A percentile compares a stretch with the other conserved stretches of the same genome.
These are phyloP conservation scores for Harringtonia lauricola DNA, from an alignment of 2,329 filamentous ascomycete genomes.

Conservation along the genomic window DNA sequence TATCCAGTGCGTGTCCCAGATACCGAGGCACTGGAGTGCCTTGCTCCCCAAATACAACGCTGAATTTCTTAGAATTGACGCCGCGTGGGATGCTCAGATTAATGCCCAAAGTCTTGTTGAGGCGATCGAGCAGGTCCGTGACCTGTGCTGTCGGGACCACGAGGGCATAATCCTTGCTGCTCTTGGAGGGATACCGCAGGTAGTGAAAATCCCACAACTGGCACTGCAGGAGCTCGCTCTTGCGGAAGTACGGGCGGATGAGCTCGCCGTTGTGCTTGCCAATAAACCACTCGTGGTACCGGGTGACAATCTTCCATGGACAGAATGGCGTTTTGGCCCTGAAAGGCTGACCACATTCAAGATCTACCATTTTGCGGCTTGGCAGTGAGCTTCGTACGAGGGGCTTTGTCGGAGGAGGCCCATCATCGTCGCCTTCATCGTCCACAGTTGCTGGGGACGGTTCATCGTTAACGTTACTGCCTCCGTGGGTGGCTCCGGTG, in stretches of 20 bases:
- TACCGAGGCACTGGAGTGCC: conserved; percentile 56
- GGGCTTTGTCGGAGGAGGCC: too few relatives aligned
- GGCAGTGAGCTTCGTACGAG: too few relatives aligned
- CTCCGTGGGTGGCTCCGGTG: not conserved
- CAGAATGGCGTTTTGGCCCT: conserved; percentile 21
- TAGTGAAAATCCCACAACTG: conserved; percentile 70
- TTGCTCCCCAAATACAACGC: conserved; percentile 48
- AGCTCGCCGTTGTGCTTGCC: conserved; percentile 38
- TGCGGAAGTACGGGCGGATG: conserved; percentile 42
- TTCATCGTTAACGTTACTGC: not conserved
- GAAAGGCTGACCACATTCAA: not conserved
- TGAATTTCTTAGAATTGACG: conserved; percentile 41
- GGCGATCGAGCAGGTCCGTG: conserved; percentile 47
- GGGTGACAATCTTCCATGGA: conserved; percentile 40
- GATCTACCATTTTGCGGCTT: not conserved
- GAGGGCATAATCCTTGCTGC: conserved; percentile 37
- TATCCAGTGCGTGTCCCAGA: conserved; percentile 44
- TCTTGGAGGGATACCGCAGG: conserved; percentile 39
- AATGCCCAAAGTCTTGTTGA: conserved; percentile 48
- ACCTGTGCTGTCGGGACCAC: conserved; percentile 61
- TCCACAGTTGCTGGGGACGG: not conserved
- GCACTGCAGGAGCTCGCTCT: conserved; percentile 42
- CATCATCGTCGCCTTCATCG: too few relatives aligned
- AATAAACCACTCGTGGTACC: conserved; percentile 50
- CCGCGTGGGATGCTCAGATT: conserved; percentile 45